A percentile compares a stretch with the other conserved stretches of the same genome.
Evolutionary conservation across 495 filamentous ascomycete genomes (phyloP).

Genomic region (Ramalina intermedia): DNA sequence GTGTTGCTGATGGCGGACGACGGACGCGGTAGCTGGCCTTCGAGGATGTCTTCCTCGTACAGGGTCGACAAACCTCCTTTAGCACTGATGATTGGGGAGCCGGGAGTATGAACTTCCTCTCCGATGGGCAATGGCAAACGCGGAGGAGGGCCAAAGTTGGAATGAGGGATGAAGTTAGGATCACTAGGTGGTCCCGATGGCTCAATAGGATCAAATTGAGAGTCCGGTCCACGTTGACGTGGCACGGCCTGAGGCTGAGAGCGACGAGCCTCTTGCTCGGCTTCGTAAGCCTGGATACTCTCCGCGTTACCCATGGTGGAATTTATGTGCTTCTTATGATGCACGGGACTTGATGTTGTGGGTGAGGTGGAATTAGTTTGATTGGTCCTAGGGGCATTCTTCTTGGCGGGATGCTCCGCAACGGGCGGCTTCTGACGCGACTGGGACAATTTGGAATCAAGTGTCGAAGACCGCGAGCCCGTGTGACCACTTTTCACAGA

Average conservation of each 20-base stretch:
- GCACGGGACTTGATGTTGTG: constrained; percentile 5
- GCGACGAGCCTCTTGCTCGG: constrained; percentile 16
- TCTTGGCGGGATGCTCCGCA: constrained; percentile 8
- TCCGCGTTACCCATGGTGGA: constrained; percentile 15
- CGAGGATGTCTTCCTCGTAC: constrained; percentile 20
- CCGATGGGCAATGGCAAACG: constrained; percentile 84
- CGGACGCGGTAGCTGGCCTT: constrained; percentile 42
- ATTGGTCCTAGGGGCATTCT: constrained; percentile 3
- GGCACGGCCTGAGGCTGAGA: constrained; percentile 30
- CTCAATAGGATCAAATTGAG: constrained; percentile 13
- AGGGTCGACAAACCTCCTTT: constrained; percentile 30
- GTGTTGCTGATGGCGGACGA: constrained; percentile 51
- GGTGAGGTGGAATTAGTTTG: constrained; percentile 3
- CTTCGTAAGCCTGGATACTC: constrained; percentile 7
- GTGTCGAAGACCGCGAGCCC: constrained; percentile 6
- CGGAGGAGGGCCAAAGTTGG: constrained; percentile 58
- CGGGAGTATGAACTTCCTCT: constrained; percentile 70
- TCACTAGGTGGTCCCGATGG: constrained; percentile 33
- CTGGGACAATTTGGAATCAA: constrained; percentile 5
- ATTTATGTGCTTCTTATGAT: constrained; percentile 5
- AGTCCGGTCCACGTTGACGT: constrained; percentile 16
- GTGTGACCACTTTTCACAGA: constrained; percentile 9
- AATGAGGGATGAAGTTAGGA: constrained; percentile 34
- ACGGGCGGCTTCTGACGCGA: constrained; percentile 5
- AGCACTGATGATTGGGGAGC: constrained; percentile 64